Evolutionary conservation across 768 basidiomycete genomes (phyloP), one percentile per base, ranked within the genome.

Genomic region (Boletus rex-veris): DNA sequence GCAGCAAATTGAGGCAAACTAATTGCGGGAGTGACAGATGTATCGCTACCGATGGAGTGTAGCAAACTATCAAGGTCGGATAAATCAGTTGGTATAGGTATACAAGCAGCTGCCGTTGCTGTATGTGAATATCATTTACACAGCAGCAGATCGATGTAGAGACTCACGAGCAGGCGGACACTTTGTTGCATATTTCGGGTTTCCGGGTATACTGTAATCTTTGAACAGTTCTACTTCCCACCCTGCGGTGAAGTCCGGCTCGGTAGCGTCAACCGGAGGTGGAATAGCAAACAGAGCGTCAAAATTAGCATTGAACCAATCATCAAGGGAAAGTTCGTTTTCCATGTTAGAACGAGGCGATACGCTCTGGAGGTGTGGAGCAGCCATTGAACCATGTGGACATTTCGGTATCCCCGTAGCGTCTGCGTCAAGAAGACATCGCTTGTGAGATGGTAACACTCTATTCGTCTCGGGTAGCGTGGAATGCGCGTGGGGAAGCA

Each of bases 191-290:
- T 16, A 12, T 26, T 41, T 48, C n/a, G 28, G 2, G 11, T 61
- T 40, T 21, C 52, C 55, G 1, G 55, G 58, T 8, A 68, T 57
- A 11, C 40, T 56, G 3, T 73, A 68, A 7, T 66, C 54, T 24
- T 60, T 60, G 31, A 73, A 73, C 39, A 77, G 9, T 19, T 74
- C 64, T 12, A 77, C 67, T 26, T 76, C 68, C 52, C 72, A 57
- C 0, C 57, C 58, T 1, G 59, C 11, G 0, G 65, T 61, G 16
- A 61, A 50, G 21, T 74, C 69, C 7, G 68, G 62, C 10, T 65
- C 53, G 1, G 58, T 55, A 3, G 62, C 57, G 8, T 64, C 57
- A 14, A 69, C 67, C 0, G 60, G 58, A 28, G 58, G 60, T 0
- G 71, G 71, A 5, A 69, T 54, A 3, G 68, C 55, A 24, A 74